Base-by-base conservation (phyloP, 768 basidiomycete species). In the Boletus reticulatus region DNA sequence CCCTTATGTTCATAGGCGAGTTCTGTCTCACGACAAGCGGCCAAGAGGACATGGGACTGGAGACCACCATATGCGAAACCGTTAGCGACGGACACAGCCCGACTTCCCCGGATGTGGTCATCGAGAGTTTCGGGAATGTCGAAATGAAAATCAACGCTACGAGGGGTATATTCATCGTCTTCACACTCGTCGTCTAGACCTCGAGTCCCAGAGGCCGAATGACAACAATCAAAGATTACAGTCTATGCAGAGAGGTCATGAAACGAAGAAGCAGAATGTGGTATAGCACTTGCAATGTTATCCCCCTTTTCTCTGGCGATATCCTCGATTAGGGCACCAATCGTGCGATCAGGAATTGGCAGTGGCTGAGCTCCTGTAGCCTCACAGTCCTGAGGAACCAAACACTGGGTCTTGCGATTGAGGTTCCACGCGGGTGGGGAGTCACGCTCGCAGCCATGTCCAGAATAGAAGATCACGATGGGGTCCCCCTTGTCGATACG, bases 211-310 rank as follows among this genome's bases (percentile, higher is more conserved):
- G 76, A 75, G 1, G 67, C 75, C 6, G 79, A 76, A 58, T 72
- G 67, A 58, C 79, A 80, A 45, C 79, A 79, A 50, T 80, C 79
- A 7, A 80, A 65, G 43, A 80, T 75, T 16, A 80, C 62, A 12
- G 75, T 78, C 79, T 80, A 54, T 20, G 13, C 13, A 36, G 17
- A n/a, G 9, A 43, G 12, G 53, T 55, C 24, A 51, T 17, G 1
- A 48, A n/a, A 52, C 3, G 17, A 24, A 20, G 20, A 19, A 29
- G 47, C 2, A 1, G 16, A 60, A 65, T 4, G 68, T 68, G n/a
- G 4, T 27, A 20, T 39, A 8, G 1, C 46, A 58, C 78, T 36
- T 42, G 76, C 78, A 19, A 79, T 77, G 52, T 79, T 80, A 57
- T 76, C 68, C 6, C 79, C 79, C 51, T 73, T 76, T 17, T 36